A percentile compares a stretch with the other conserved stretches of the same genome.
These are phyloP conservation scores for Crassisporium funariophilum DNA, from an alignment of 768 basidiomycete species.

Conservation along the genomic window DNA sequence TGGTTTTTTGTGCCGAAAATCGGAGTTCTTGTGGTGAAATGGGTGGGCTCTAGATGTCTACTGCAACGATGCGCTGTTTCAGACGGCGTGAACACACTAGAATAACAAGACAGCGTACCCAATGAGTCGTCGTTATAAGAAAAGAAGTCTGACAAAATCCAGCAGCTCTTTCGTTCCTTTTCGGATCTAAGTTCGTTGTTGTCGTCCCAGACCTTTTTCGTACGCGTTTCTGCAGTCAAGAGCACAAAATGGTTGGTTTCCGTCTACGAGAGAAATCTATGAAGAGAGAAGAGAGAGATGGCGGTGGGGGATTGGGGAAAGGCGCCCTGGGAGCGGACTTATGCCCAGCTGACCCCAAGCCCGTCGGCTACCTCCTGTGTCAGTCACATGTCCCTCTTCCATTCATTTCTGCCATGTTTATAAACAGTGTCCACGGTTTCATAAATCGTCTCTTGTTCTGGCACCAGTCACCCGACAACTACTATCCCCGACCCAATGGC, in stretches of 20 bases:
- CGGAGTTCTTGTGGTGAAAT: neutral
- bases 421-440: too few species aligned
- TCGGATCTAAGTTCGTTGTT: neutral
- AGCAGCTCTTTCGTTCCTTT: neutral
- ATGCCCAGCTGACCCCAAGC: neutral
- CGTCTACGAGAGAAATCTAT: neutral
- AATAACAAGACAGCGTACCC: neutral
- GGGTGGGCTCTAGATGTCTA: neutral
- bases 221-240: neutral
- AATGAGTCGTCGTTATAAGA: neutral
- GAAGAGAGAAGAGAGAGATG: neutral
- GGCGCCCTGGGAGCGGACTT: neutral
- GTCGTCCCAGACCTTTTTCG: neutral
- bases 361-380: neutral
- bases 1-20: neutral
- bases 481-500: too few species aligned
- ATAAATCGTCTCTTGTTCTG: too few species aligned
- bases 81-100: neutral
- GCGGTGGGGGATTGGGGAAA: neutral
- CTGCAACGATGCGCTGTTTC: neutral
- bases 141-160: neutral
- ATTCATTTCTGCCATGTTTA: neutral
- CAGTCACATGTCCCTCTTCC: conserved; percentile 1
- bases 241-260: neutral
- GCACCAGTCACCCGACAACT: too few species aligned